Base-by-base conservation (phyloP, 2,329 filamentous ascomycete species). In the Fusarium graminum region DNA sequence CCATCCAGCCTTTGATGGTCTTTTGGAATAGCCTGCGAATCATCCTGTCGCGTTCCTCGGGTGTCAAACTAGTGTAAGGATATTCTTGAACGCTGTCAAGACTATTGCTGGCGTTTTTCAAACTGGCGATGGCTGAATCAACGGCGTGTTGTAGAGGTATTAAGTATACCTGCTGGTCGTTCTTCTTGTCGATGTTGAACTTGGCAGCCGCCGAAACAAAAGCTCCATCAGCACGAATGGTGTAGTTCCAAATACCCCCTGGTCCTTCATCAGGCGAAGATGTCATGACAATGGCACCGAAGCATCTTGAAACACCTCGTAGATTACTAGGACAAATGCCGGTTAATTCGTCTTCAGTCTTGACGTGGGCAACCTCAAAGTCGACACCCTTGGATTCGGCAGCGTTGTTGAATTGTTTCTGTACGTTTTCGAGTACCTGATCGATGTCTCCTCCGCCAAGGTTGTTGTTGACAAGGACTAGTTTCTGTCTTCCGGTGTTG, bases 391-490 rank as follows among this genome's bases (percentile, higher is more conserved):
- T 86, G 17, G 86, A 87, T 14, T 83, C 82, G 9, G 76, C 78
- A 17, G 85, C 85, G 3, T 75, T 76, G 22, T 81, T 79, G 6
- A 91, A 86, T n/a, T 85, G 80, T n/a, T 79, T 77, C 4, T 86
- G 83, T 17, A 97, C 76, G 4, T 79, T 75, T 63, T 86, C 81
- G 61, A 97, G 92, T 17, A 95, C 88, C 13, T 80, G 80, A 55
- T 91, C 87, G 51, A 97, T 93, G 52, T 89, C 84, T 16, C 92
- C 92, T 11, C 87, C 90, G 0, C 80, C 81, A 50, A 86, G 79
- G 11, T 90, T 91, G 77, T 88, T 93, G 75, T 96, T 90, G 58
- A 97, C 88, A 55, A 97, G 92, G 13, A 89, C 89, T 14, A 97
- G 81, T 49, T 86, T 92, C 68, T 91, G 79, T 65, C 91, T 85